Evolutionary conservation across 2,329 filamentous ascomycete genomes (phyloP).

Genomic region (Dendrostoma leiphaemia): DNA sequence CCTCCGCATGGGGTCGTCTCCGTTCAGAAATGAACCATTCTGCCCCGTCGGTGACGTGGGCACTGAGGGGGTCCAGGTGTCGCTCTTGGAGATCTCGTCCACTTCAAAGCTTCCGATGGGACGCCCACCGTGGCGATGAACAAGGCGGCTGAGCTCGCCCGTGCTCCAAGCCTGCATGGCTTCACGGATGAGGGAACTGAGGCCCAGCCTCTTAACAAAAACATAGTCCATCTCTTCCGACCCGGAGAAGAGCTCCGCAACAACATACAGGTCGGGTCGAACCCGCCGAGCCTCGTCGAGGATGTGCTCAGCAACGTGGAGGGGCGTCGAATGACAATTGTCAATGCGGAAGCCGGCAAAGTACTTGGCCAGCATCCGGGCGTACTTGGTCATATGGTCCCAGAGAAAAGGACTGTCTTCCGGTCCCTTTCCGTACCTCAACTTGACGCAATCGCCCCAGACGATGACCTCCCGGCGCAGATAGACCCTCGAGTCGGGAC

Average conservation of each 20-base stretch:
- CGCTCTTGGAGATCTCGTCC: slow-evolving; percentile 74
- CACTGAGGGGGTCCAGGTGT: slow-evolving; percentile 37
- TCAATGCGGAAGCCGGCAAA: slow-evolving; percentile 96
- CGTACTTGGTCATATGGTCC: slow-evolving; percentile 95
- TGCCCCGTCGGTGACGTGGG: slow-evolving; percentile 25
- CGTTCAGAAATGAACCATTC: slow-evolving; percentile 29
- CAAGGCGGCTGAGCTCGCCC: slow-evolving; percentile 84
- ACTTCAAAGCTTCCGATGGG: slow-evolving; percentile 97
- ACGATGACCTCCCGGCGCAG: slow-evolving; percentile 94
- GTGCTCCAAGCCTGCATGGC: slow-evolving; percentile 99
- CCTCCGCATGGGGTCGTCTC: slow-evolving; percentile 37
- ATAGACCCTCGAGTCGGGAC: slow-evolving; percentile 86
- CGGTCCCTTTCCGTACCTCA: slow-evolving; percentile 79
- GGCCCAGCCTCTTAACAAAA: slow-evolving; percentile 88
- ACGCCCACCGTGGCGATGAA: slow-evolving; percentile 88
- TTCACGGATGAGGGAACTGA: slow-evolving; percentile 90
- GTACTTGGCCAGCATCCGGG: slow-evolving; percentile 86
- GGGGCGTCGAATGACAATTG: slow-evolving; percentile 94
- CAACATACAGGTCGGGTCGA: slow-evolving; percentile 84
- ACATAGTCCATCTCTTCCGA: slow-evolving; percentile 95
- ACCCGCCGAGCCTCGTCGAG: slow-evolving; percentile 89
- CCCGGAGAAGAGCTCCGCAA: slow-evolving; percentile 92
- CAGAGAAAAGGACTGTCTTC: slow-evolving; percentile 91
- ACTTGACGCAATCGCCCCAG: slow-evolving; percentile 97
- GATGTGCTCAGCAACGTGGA: slow-evolving; percentile 92